Conservation (phyloP, 805 yeast species). For the Wickerhamiella occidentalis region DNA sequence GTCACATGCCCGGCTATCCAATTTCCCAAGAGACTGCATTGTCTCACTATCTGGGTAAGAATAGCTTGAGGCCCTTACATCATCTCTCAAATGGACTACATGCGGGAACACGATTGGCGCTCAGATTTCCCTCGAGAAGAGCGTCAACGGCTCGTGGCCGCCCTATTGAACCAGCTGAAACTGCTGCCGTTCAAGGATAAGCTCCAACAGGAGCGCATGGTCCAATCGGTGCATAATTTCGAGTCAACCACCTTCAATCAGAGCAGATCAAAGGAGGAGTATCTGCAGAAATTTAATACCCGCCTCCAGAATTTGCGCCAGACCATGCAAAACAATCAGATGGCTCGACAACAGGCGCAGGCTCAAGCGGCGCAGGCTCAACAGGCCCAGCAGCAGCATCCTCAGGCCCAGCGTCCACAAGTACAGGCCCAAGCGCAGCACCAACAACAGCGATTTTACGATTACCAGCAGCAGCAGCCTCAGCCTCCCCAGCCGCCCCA, state of each 20-base stretch:
- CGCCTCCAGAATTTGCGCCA: conserved; percentile 15
- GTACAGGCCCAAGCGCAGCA: conserved; percentile 11
- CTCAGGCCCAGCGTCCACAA: conserved; percentile 5
- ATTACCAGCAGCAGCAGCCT: background rate
- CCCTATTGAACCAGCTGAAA: conserved; percentile 14
- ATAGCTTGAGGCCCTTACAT: background rate
- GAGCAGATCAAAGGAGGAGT: conserved; percentile 25
- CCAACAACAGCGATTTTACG: conserved; percentile 9
- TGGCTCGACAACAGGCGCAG: conserved; percentile 19
- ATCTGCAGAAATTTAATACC: conserved; percentile 14
- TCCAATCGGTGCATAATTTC: conserved; percentile 25
- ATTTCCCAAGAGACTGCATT: background rate
- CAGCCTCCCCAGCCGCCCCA: conserved; percentile 9
- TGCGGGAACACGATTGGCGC: conserved; percentile 17
- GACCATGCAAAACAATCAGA: conserved; percentile 9
- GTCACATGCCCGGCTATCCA: too few species aligned
- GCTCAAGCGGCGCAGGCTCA: conserved; percentile 11
- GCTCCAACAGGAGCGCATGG: conserved; percentile 25
- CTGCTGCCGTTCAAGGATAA: conserved; percentile 21
- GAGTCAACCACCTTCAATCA: conserved; percentile 24
- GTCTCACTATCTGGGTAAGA: conserved; percentile 1
- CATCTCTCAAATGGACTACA: conserved; percentile 8
- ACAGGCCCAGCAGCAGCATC: conserved; percentile 13
- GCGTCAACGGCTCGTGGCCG: conserved; percentile 17
- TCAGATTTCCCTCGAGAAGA: conserved; percentile 15